Base-by-base conservation (phyloP, 495 filamentous ascomycete species). In the Penicillium arizonense region DNA sequence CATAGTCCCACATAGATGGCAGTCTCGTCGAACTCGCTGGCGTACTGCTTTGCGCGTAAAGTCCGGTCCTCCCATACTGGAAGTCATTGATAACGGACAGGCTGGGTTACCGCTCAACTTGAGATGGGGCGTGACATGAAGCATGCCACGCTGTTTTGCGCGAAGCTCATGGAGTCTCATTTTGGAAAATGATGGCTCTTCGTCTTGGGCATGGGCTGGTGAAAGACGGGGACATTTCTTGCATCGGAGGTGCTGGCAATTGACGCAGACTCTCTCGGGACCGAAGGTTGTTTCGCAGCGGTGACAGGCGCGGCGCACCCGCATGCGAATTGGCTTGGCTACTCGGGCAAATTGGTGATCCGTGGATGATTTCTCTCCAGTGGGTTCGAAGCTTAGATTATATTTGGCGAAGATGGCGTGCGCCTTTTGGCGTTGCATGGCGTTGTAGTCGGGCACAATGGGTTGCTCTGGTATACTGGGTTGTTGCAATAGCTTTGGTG, bases 291-390 rank as follows among this genome's bases (percentile, higher is more conserved):
- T 84, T 55, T 87, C 78, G 67, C 90, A 95, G 52, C 79, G 81
- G 64, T 95, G 90, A 61, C 90, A 95, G 49, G 77, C 84, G 47
- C 89, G 87, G 58, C 89, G 92, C 33, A 96, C 86, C 30, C 93
- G 83, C 87, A 97, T 95, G 56, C 90, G 88, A 55, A 96, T 90
- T 14, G 88, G 84, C 70, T 93, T 96, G 65, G 93, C 84, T 14
- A 96, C 85, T 23, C 93, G 87, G 42, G 85, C 71, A 18, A 84
- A 77, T 46, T 85, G 78, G 28, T 75, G 72, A 52, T 82, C 79
- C 53, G 70, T 67, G 38, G 78, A 70, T 40, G 75, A 71, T 57
- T 80, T 81, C 86, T 84, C 88, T 65, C 90, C 87, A 52, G 77
- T 81, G 11, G 84, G 79, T 57, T 88, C 82, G 33, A 90, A 74